phyloP scores from a whole-genome alignment of 2,329 filamentous ascomycete genomes.

The Talaromyces sp. region DNA sequence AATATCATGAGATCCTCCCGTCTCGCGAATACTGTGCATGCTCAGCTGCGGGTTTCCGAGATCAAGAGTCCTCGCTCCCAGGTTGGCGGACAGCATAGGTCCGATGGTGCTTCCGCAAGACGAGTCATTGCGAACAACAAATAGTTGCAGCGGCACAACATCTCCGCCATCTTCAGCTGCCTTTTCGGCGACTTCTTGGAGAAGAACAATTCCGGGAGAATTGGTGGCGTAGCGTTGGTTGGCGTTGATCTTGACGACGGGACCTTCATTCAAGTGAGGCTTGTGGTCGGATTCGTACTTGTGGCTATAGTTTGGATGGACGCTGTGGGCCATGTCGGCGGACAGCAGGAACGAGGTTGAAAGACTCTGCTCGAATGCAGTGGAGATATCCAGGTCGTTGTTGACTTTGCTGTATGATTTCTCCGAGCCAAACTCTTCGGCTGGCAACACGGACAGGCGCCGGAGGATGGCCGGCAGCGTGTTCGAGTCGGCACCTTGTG shows the following conservation, averaged over 20 bases:
- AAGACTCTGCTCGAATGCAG: constrained; percentile 89
- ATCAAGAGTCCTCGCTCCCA: constrained; percentile 86
- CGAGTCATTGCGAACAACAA: constrained; percentile 93
- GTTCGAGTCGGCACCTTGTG: constrained; percentile 91
- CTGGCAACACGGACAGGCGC: constrained; percentile 74
- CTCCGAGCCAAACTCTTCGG: constrained; percentile 51
- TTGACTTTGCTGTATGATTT: constrained; percentile 59
- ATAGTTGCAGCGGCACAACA: constrained; percentile 84
- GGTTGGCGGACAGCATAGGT: constrained; percentile 83
- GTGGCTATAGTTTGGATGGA: constrained; percentile 87
- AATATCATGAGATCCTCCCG: constrained; percentile 80
- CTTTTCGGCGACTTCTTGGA: constrained; percentile 78
- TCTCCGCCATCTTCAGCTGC: constrained; percentile 50
- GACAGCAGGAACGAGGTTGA: constrained; percentile 89
- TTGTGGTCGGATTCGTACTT: constrained; percentile 92
- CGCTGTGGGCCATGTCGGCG: constrained; percentile 94
- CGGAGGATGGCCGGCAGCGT: constrained; percentile 81
- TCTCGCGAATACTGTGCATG: constrained; percentile 97
- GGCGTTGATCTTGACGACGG: constrained; percentile 96
- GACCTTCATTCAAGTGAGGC: constrained; percentile 93
- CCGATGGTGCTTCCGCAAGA: constrained; percentile 95
- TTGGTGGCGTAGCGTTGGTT: constrained; percentile 97
- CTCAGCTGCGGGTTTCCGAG: constrained; percentile 89
- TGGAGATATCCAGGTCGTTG: constrained; percentile 59
- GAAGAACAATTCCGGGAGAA: constrained; percentile 84